phyloP scores from a whole-genome alignment of 768 basidiomycete genomes.

The Phlebiopsis gigantea region DNA sequence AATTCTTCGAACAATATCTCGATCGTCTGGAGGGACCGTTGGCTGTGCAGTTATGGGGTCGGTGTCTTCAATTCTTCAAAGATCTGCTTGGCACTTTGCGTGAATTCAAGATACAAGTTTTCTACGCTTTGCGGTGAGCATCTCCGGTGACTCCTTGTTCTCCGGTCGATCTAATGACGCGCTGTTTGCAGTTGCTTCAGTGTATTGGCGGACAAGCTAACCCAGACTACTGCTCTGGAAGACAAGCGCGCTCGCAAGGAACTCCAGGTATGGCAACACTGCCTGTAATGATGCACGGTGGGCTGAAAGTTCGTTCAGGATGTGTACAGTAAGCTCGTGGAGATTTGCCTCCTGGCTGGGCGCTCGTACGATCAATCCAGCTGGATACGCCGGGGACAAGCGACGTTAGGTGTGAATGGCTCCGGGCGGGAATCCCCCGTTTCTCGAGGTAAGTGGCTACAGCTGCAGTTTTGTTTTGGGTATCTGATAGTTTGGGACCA shows the following conservation, averaged over 20 bases:
- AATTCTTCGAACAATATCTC: constrained; percentile 86
- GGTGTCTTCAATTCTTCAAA: constrained; percentile 71
- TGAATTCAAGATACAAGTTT: constrained; percentile 67
- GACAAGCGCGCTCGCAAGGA: constrained; percentile 87
- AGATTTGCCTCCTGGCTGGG: constrained; percentile 68
- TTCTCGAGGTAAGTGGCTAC: constrained; percentile 44
- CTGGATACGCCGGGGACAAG: constrained; percentile 67
- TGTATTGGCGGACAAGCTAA: constrained; percentile 76
- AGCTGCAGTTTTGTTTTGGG: too few species aligned
- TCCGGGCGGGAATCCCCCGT: constrained; percentile 71
- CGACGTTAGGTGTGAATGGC: constrained; percentile 53
- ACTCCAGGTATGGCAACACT: constrained; percentile 51
- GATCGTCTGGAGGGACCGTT: constrained; percentile 81
- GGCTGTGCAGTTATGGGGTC: constrained; percentile 88
- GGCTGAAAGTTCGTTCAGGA: too few species aligned
- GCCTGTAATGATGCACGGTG: too few species aligned
- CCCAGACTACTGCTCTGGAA: constrained; percentile 87
- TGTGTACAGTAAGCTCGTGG: constrained; percentile 78
- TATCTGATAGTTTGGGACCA: too few species aligned
- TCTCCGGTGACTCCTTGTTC: neutral
- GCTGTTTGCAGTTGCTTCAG: constrained; percentile 56
- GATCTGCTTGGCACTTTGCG: constrained; percentile 64
- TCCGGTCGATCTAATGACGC: constrained; percentile 3
- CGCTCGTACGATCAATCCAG: constrained; percentile 74
- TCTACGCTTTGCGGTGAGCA: constrained; percentile 64